Conservation (phyloP, 163 green algal genomes). For the Trebouxiophyceae sp. region DNA sequence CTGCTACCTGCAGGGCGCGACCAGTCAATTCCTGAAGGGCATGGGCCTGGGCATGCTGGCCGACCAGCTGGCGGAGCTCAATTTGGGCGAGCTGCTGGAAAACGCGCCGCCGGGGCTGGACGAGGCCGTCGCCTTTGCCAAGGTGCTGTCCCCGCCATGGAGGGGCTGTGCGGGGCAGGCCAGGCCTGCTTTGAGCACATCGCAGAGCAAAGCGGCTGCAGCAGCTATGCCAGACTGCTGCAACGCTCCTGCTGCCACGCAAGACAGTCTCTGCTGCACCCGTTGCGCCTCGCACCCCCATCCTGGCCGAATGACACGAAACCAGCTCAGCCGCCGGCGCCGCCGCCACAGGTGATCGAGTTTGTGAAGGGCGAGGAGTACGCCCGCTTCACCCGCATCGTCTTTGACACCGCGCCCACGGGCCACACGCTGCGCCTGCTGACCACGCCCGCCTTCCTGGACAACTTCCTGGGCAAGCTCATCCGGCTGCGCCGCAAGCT, state of each 20-base stretch:
- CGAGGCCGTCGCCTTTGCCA: conserved; percentile 91
- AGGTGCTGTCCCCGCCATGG: too few species aligned
- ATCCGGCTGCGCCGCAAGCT: conserved; percentile 82
- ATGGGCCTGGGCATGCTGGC: conserved; percentile 80
- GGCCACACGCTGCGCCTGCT: conserved; percentile 90
- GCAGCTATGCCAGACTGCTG: too few species aligned
- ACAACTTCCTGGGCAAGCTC: conserved; percentile 53
- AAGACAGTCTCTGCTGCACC: too few species aligned
- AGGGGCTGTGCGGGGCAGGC: too few species aligned
- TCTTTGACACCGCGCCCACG: conserved; percentile 98
- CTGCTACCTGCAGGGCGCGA: conserved; percentile 18
- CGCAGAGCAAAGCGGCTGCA: too few species aligned
- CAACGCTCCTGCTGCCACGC: too few species aligned
- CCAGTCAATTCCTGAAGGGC: conserved; percentile 68
- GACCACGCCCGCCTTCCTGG: conserved; percentile 81
- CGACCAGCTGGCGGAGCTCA: conserved; percentile 86
- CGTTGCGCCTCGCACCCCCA: too few species aligned
- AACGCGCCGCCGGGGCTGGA: conserved; percentile 91
- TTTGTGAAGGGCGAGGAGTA: conserved; percentile 88
- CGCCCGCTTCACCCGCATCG: conserved; percentile 87
- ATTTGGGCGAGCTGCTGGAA: conserved; percentile 94
- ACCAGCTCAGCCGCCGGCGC: not conserved
- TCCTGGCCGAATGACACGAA: too few species aligned
- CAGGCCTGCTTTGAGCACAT: too few species aligned
- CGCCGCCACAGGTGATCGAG: conserved; percentile 49